A percentile compares a stretch with the other conserved stretches of the same genome.
Evolutionary conservation across 2,329 filamentous ascomycete species (phyloP).

Genomic region (Phialocephala subalpina): DNA sequence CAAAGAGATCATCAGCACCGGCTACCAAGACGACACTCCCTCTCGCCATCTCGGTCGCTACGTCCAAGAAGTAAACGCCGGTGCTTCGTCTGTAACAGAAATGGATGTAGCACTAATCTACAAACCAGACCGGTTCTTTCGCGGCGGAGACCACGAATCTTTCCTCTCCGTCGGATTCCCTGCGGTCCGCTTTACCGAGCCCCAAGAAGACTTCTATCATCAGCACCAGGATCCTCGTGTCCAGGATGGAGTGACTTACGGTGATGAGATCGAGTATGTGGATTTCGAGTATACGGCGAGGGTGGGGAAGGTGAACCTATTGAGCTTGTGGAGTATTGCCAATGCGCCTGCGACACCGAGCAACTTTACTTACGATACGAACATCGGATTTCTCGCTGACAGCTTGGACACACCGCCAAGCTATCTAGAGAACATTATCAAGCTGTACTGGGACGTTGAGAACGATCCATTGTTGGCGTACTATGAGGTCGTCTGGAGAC

Average conservation of each 20-base stretch:
- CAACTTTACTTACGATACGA: slow-evolving; percentile 58
- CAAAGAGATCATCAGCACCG: slow-evolving; percentile 47
- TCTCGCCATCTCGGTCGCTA: slow-evolving; percentile 62
- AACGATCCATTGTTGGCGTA: slow-evolving; percentile 46
- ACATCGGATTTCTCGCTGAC: slow-evolving; percentile 33
- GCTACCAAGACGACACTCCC: slow-evolving; percentile 62
- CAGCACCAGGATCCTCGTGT: slow-evolving; percentile 63
- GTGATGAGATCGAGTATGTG: slow-evolving; percentile 61
- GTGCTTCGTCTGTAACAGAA: slow-evolving; percentile 56
- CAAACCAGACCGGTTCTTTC: slow-evolving; percentile 61
- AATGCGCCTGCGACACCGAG: slow-evolving; percentile 57
- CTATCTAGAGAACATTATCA: slow-evolving; percentile 55
- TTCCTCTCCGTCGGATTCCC: slow-evolving; percentile 60
- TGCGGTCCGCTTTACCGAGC: slow-evolving; percentile 63
- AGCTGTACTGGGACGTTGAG: slow-evolving; percentile 57
- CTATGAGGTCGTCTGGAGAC: slow-evolving; percentile 64
- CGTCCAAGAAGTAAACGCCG: slow-evolving; percentile 56
- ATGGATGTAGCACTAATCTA: slow-evolving; percentile 67
- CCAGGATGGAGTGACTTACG: slow-evolving; percentile 58
- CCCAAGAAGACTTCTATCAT: slow-evolving; percentile 62
- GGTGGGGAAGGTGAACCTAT: slow-evolving; percentile 61
- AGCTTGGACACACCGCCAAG: slow-evolving; percentile 17
- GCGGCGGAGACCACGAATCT: slow-evolving; percentile 62
- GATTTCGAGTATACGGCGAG: slow-evolving; percentile 62
- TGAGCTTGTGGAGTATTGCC: slow-evolving; percentile 60